Percentiles rank a stretch among this genome's conserved stretches.
Evolutionary conservation across 148 eudicot genomes (phyloP).

Genomic region (Rhododendron ferrugineum): DNA sequence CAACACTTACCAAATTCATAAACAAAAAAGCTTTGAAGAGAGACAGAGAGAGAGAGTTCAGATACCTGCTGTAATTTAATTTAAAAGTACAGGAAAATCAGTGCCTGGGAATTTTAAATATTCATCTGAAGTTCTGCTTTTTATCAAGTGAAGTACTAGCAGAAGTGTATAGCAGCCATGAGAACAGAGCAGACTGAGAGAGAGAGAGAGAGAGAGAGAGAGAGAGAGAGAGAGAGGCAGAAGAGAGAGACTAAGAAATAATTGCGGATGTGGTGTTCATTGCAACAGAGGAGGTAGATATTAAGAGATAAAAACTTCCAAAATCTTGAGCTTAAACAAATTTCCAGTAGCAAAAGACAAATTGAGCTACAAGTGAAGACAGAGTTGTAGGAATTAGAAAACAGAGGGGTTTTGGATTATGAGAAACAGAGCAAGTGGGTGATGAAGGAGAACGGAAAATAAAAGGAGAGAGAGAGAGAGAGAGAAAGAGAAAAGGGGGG

Average conservation of each 20-base stretch:
- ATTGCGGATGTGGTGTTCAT: background rate
- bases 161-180: background rate
- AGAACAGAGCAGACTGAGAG: background rate
- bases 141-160: background rate
- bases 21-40: background rate
- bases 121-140: background rate
- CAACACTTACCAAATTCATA: slow-evolving; percentile 4
- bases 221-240: background rate
- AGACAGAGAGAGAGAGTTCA: background rate
- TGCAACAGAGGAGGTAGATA: background rate
- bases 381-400: background rate
- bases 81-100: background rate
- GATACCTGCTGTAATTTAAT: background rate
- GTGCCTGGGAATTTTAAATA: background rate
- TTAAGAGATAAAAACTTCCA: background rate
- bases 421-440: slow-evolving; percentile 6
- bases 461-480: slow-evolving; percentile 1
- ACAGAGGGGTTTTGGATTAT: background rate
- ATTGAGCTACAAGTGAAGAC: background rate
- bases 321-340: slow-evolving; percentile 14
- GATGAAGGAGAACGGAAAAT: slow-evolving; percentile 10
- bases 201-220: background rate
- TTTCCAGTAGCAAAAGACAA: slow-evolving; percentile 17
- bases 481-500: background rate
- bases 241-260: background rate